Conservation (phyloP, 805 yeast genomes). For the Myxozyma neglecta region DNA sequence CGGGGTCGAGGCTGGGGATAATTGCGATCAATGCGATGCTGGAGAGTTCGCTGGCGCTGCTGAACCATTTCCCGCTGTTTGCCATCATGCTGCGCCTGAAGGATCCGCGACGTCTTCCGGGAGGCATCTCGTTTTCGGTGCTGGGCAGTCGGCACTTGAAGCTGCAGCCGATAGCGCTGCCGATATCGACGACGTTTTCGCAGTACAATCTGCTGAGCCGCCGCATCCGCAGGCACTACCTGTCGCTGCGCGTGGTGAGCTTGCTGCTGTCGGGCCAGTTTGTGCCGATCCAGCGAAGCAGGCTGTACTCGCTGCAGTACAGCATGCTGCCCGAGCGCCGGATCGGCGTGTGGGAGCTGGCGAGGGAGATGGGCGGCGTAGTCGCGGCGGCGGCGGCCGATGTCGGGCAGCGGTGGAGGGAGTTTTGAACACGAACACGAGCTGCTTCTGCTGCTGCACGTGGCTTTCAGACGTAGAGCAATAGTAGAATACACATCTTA, state of each 20-base stretch:
- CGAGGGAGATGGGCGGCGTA: slow-evolving; percentile 16
- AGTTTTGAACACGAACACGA: neutral
- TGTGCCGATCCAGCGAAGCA: slow-evolving; percentile 49
- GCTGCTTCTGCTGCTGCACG: too few species aligned
- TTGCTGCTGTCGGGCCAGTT: slow-evolving; percentile 51
- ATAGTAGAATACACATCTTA: too few species aligned
- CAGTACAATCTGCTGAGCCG: slow-evolving; percentile 49
- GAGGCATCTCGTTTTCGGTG: slow-evolving; percentile 48
- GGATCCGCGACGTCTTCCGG: slow-evolving; percentile 69
- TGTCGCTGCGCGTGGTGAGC: slow-evolving; percentile 45
- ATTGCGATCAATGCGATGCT: slow-evolving; percentile 51
- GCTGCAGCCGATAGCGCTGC: slow-evolving; percentile 50
- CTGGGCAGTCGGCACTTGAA: neutral
- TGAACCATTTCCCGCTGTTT: slow-evolving; percentile 86
- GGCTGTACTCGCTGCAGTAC: slow-evolving; percentile 53
- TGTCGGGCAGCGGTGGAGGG: slow-evolving; percentile 11
- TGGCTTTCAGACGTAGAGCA: too few species aligned
- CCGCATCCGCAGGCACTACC: slow-evolving; percentile 46
- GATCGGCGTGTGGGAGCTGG: slow-evolving; percentile 34
- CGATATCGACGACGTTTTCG: slow-evolving; percentile 48
- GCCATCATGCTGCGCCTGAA: slow-evolving; percentile 75
- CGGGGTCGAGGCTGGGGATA: slow-evolving; percentile 54
- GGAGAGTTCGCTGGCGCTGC: slow-evolving; percentile 59
- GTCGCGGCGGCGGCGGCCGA: slow-evolving; percentile 10
- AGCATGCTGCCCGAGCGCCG: slow-evolving; percentile 52